Evolutionary conservation across 83 land plant species (phyloP), one percentile per base, ranked within the genome.

Genomic region (Picea abies): DNA sequence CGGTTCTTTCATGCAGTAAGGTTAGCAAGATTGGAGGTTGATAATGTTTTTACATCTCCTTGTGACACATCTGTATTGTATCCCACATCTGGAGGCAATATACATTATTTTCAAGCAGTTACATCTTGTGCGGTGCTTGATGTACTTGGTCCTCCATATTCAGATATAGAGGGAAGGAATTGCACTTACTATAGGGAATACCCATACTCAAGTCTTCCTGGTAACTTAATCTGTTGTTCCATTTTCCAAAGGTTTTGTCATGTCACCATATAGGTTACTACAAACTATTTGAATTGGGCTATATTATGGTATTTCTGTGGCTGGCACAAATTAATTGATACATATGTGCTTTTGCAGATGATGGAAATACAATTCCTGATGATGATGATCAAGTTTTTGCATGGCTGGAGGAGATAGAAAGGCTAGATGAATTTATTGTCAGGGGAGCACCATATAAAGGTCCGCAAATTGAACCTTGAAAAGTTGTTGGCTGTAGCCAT

Each of bases 91-190:
- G 32, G 32, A 29, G 32, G 32, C 32, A 29, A 29, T 29, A 29
- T 29, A 29, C 32, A 29, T 29, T 29, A 0, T 29, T 29, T 29
- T 29, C 32, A 1, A 29, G 32, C 1, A 29, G 32, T 29, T 29
- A 29, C 32, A 29, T 29, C 32, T 29, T 29, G 1, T 29, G 32
- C 32, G 1, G 32, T 96, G 52, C 93, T 96, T n/a, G 99, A 96
- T 79, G 92, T 96, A 3, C 82, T 96, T 4, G 96, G 94, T 11
- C 99, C 99, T 49, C 98, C 99, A 16, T 96, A 96, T 78, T 91
- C 94, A 25, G 78, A 84, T 25, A 68, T 77, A 23, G 88, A 87
- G 61, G 98, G 89, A 0, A 87, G 99, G 77, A 89, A 89, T 77
- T 95, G 96, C 87, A 85, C 92, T 20, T 93, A 93, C 80, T 96